Conservation (phyloP, 228 moss, liverwort and hornwort genomes). For the Sphagnum magellanicum region DNA sequence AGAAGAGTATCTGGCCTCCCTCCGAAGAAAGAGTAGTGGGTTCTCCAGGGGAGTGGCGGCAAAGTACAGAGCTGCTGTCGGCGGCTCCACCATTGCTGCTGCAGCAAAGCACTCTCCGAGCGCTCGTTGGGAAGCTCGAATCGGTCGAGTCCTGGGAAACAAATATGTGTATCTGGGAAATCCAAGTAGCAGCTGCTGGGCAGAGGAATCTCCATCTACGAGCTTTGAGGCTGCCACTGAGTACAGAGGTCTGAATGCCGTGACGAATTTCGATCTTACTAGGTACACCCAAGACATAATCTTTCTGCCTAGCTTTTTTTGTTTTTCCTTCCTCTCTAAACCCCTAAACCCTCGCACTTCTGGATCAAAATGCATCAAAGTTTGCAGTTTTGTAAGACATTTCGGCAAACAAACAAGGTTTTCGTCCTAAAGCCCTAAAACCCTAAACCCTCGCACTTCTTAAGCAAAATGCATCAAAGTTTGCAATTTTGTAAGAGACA, state of each 20-base stretch:
- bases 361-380: not conserved
- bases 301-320: not conserved
- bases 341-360: not conserved
- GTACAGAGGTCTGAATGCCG: slow-evolving; percentile 54
- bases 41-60: slow-evolving; percentile 68
- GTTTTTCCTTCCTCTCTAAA: not conserved
- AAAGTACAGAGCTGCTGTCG: slow-evolving; percentile 63
- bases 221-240: slow-evolving; percentile 71
- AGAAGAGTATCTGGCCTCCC: slow-evolving; percentile 75
- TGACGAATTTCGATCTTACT: slow-evolving; percentile 74
- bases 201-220: slow-evolving; percentile 61
- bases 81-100: too few species aligned
- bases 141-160: slow-evolving; percentile 89
- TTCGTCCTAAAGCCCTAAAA: too few species aligned
- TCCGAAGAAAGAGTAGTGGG: slow-evolving; percentile 78
- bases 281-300: slow-evolving; percentile 24
- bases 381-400: not conserved
- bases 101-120: slow-evolving; percentile 53
- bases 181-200: slow-evolving; percentile 28
- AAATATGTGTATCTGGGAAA: slow-evolving; percentile 77
- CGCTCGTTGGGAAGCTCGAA: slow-evolving; percentile 83
- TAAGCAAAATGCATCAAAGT: not conserved
- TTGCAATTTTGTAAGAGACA: not conserved
- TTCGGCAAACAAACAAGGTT: not conserved
- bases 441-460: not conserved